Percentiles rank a stretch among this genome's conserved stretches.
Evolutionary conservation across 345 rosid genomes (phyloP).

Genomic region (Corchorus olitorius): DNA sequence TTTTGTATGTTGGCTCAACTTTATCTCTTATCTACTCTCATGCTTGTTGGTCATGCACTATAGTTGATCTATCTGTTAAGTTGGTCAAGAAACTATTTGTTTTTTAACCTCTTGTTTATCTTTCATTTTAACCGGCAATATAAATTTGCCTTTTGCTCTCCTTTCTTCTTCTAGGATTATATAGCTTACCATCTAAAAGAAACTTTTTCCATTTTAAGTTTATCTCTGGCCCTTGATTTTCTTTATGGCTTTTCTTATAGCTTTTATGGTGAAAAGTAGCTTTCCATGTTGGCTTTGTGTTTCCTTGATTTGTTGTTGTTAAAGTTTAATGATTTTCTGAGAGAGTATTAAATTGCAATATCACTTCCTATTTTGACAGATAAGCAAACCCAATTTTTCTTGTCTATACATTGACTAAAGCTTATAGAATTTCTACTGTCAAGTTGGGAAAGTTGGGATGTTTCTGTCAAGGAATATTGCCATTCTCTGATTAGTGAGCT

Average conservation of each 20-base stretch:
- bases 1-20: constrained; percentile 15
- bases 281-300: neutral
- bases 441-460: neutral
- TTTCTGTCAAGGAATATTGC: neutral
- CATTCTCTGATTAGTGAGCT: neutral
- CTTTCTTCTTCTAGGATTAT: constrained; percentile 1
- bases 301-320: neutral
- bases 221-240: neutral
- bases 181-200: neutral
- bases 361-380: constrained; percentile 10
- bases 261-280: neutral
- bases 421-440: constrained; percentile 2
- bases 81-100: neutral
- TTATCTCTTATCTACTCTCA: neutral
- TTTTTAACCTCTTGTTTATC: neutral
- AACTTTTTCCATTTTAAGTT: neutral
- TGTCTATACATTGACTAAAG: constrained; percentile 3
- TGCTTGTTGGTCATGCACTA: neutral
- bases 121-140: neutral
- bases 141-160: neutral
- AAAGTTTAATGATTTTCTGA: neutral
- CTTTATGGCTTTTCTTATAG: neutral
- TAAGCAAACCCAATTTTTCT: constrained; percentile 4
- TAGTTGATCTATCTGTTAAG: neutral
- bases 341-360: neutral